phyloP scores from a whole-genome alignment of 2,329 filamentous ascomycete genomes.

The Aaosphaeria pasadenensis region DNA sequence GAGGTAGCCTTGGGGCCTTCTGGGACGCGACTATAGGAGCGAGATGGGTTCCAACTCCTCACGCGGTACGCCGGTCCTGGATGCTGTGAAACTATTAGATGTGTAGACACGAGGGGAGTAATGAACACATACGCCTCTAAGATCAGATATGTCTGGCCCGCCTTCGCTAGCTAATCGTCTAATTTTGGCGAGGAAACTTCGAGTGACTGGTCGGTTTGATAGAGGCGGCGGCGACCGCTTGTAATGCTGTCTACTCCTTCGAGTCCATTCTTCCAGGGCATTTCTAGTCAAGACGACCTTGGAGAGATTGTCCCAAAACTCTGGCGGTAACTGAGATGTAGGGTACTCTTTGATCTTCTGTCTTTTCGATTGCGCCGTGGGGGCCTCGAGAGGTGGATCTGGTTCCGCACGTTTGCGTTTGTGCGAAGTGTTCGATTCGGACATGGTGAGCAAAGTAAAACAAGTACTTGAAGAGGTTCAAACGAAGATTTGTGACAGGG shows the following conservation, averaged over 20 bases:
- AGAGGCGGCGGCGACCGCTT: background rate
- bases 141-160: background rate
- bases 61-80: background rate
- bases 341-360: no score
- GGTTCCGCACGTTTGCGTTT: no score
- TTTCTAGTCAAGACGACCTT: background rate
- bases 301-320: background rate
- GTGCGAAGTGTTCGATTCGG: no score
- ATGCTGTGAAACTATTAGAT: background rate
- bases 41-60: no score
- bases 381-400: no score
- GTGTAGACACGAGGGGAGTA: background rate
- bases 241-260: background rate
- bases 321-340: background rate
- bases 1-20: background rate
- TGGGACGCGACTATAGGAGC: no score
- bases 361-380: no score
- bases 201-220: background rate
- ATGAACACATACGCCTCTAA: background rate
- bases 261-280: background rate
- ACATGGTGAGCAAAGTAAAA: no score
- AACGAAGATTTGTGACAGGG: no score
- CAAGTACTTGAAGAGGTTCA: no score
- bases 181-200: background rate
- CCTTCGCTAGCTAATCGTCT: background rate